Conservation (phyloP, 345 rosid genomes). For the Aquilaria malaccensis region DNA sequence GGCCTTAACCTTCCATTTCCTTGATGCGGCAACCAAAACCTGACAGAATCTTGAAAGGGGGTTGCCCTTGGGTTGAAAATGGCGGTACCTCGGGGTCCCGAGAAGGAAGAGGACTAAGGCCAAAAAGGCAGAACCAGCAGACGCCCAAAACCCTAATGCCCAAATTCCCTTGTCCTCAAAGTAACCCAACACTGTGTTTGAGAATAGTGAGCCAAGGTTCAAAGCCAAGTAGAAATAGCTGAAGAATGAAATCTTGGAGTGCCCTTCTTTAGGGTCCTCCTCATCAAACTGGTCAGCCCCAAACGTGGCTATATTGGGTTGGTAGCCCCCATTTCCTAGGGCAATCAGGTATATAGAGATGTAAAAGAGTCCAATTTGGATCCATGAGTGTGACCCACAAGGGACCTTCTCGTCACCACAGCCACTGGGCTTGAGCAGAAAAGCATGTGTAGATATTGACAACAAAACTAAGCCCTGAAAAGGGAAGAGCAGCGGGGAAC, state of each 20-base stretch:
- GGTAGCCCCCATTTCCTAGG: conserved; percentile 93
- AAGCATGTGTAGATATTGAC: conserved; percentile 46
- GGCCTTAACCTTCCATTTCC: conserved; percentile 42
- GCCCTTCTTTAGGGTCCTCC: conserved; percentile 71
- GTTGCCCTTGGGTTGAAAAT: conserved; percentile 68
- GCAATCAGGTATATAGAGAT: conserved; percentile 74
- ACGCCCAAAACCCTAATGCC: conserved; percentile 83
- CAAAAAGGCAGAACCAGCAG: conserved; percentile 66
- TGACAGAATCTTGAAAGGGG: conserved; percentile 77
- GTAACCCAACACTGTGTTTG: conserved; percentile 79
- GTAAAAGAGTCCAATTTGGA: conserved; percentile 50
- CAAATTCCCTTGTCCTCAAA: conserved; percentile 84
- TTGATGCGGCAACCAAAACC: conserved; percentile 66
- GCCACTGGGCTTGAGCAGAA: conserved; percentile 65
- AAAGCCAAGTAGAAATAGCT: conserved; percentile 92
- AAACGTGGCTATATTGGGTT: conserved; percentile 88
- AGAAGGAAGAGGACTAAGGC: conserved; percentile 63
- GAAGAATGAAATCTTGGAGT: conserved; percentile 79
- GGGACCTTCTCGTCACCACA: conserved; percentile 57
- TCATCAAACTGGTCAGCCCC: conserved; percentile 98
- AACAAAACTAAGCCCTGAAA: conserved; percentile 65
- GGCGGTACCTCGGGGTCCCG: conserved; percentile 77
- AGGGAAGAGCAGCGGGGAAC: background rate
- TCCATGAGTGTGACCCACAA: conserved; percentile 59
- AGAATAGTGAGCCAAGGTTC: conserved; percentile 88